Evolutionary conservation across 306 rosid species (phyloP).

Genomic region (Castanospermum australe): DNA sequence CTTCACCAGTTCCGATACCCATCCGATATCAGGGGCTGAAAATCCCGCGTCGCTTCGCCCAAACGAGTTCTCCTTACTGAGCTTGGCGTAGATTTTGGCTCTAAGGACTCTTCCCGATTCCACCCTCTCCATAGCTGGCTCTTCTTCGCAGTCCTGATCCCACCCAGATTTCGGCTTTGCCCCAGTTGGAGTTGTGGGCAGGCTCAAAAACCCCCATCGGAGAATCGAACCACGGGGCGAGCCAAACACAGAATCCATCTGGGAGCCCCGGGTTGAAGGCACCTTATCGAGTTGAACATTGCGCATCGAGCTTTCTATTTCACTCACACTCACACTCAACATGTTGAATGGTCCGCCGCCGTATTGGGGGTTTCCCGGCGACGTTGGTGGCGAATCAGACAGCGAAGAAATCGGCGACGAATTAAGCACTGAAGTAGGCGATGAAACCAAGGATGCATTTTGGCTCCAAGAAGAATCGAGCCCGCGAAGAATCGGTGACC

Average conservation of each 20-base stretch:
- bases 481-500: constrained; percentile 26
- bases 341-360: constrained; percentile 29
- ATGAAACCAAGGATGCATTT: constrained; percentile 29
- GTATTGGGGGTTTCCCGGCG: constrained; percentile 37
- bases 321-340: neutral
- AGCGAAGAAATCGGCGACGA: constrained; percentile 47
- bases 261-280: constrained; percentile 26
- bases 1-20: constrained; percentile 65
- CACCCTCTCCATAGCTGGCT: constrained; percentile 81
- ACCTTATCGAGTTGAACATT: constrained; percentile 36
- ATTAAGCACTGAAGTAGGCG: constrained; percentile 65
- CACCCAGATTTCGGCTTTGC: constrained; percentile 12
- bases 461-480: constrained; percentile 15
- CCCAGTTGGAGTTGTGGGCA: constrained; percentile 26
- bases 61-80: constrained; percentile 61
- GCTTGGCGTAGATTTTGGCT: constrained; percentile 67
- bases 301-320: constrained; percentile 49
- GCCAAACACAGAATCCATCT: constrained; percentile 26
- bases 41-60: constrained; percentile 13
- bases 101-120: constrained; percentile 74
- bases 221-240: constrained; percentile 34
- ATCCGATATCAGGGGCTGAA: constrained; percentile 56
- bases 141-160: constrained; percentile 42
- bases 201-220: constrained; percentile 36
- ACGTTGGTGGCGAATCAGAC: constrained; percentile 55